Conservation (phyloP, 2,329 filamentous ascomycete species). For the Scedosporium minutisporum region DNA sequence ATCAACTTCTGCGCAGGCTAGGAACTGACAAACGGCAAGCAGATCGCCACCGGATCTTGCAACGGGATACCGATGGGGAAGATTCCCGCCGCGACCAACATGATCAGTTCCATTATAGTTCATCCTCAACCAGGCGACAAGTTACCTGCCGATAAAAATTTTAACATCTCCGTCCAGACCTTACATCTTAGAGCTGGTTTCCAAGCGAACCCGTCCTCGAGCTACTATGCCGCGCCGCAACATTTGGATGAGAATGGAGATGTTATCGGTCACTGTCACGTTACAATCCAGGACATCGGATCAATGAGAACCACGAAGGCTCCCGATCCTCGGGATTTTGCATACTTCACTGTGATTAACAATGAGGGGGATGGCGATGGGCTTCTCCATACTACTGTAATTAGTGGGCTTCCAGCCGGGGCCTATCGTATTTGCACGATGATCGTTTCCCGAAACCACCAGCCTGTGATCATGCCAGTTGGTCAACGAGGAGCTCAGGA, state of each 20-base stretch:
- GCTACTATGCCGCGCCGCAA: slow-evolving; percentile 47
- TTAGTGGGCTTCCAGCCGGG: slow-evolving; percentile 35
- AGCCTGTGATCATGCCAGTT: slow-evolving; percentile 48
- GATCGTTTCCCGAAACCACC: slow-evolving; percentile 40
- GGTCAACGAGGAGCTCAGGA: slow-evolving; percentile 44
- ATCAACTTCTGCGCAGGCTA: slow-evolving; percentile 50
- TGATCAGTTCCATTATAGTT: slow-evolving; percentile 45
- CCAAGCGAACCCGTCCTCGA: slow-evolving; percentile 43
- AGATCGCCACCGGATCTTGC: slow-evolving; percentile 40
- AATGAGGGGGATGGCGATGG: slow-evolving; percentile 37
- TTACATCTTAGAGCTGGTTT: slow-evolving; percentile 38
- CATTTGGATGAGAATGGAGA: slow-evolving; percentile 29
- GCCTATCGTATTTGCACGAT: slow-evolving; percentile 43
- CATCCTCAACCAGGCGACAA: slow-evolving; percentile 31
- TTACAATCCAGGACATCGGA: slow-evolving; percentile 40
- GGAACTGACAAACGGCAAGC: slow-evolving; percentile 43
- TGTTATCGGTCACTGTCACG: slow-evolving; percentile 36
- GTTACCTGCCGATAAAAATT: slow-evolving; percentile 27
- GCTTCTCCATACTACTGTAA: slow-evolving; percentile 30
- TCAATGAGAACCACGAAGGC: slow-evolving; percentile 25
- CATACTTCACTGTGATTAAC: slow-evolving; percentile 50
- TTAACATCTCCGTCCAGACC: slow-evolving; percentile 38
- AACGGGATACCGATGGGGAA: slow-evolving; percentile 49
- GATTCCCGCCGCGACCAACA: slow-evolving; percentile 38
- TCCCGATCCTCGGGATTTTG: slow-evolving; percentile 29